phyloP scores from a whole-genome alignment of 176 grass and related monocot genomes.

The Dendrocalamus sinicus region DNA sequence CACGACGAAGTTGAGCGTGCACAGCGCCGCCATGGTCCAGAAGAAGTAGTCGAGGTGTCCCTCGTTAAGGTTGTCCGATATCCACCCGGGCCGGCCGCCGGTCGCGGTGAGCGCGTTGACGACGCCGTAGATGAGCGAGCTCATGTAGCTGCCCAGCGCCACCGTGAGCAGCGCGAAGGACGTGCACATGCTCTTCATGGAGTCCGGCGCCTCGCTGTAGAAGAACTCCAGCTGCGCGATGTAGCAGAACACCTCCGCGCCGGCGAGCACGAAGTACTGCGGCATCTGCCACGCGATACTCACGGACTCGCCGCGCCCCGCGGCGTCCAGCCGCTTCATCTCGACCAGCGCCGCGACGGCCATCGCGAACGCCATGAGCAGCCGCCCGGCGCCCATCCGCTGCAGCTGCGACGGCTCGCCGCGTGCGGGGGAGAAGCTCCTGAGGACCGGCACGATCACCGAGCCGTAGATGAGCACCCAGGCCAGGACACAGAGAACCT shows the following conservation, averaged over 20 bases:
- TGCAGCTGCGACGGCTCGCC: slow-evolving; percentile 60
- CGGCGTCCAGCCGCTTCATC: slow-evolving; percentile 47
- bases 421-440: slow-evolving; percentile 15
- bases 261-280: slow-evolving; percentile 67
- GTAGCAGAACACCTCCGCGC: slow-evolving; percentile 64
- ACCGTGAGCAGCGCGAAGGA: slow-evolving; percentile 65
- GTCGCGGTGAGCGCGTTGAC: slow-evolving; percentile 41
- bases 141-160: slow-evolving; percentile 71
- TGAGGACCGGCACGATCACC: slow-evolving; percentile 41
- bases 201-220: slow-evolving; percentile 73
- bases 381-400: slow-evolving; percentile 64
- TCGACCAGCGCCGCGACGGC: slow-evolving; percentile 58
- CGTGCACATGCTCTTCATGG: slow-evolving; percentile 79
- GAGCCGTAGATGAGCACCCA: slow-evolving; percentile 61
- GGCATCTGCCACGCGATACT: slow-evolving; percentile 79
- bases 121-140: slow-evolving; percentile 63
- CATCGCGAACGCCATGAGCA: slow-evolving; percentile 67
- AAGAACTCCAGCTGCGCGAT: slow-evolving; percentile 88
- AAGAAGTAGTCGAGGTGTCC: slow-evolving; percentile 79
- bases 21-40: slow-evolving; percentile 53
- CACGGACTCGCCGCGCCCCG: slow-evolving; percentile 22
- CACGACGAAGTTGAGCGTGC: slow-evolving; percentile 57
- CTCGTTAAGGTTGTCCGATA: slow-evolving; percentile 64
- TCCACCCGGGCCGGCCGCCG: slow-evolving; percentile 55
- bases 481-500: slow-evolving; percentile 52